Conservation (phyloP, 2,329 filamentous ascomycete genomes). For the Madurella mycetomatis region DNA sequence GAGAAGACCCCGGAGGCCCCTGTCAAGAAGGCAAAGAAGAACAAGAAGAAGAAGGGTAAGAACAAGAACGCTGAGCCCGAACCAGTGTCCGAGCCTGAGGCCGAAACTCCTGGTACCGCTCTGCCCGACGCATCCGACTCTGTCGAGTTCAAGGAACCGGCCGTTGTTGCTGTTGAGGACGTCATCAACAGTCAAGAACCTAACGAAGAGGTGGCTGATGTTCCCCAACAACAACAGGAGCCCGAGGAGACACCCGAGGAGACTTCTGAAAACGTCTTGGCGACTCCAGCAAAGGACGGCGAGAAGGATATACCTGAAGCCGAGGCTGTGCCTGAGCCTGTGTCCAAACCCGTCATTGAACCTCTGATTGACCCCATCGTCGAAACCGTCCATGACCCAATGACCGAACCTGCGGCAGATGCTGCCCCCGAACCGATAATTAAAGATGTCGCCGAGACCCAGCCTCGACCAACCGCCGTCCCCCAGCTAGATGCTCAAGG, state of each 20-base stretch:
- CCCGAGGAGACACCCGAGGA: neutral
- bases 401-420: neutral
- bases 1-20: constrained; percentile 7
- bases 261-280: neutral
- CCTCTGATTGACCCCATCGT: too few species aligned
- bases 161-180: neutral
- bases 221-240: neutral
- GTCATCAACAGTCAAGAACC: neutral
- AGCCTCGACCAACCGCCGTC: neutral
- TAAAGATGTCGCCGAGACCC: neutral
- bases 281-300: too few species aligned
- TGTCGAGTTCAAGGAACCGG: neutral
- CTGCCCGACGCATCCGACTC: neutral
- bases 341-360: neutral
- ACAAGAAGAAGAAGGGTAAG: constrained; percentile 25
- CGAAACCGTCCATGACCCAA: too few species aligned
- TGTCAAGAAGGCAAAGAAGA: constrained; percentile 24
- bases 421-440: neutral
- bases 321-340: neutral
- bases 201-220: neutral
- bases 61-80: neutral
- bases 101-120: neutral
- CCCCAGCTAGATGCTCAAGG: neutral
- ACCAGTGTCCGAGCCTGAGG: neutral
- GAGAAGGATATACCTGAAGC: neutral